Percentiles rank a stretch among this genome's conserved stretches.
Evolutionary conservation across 2,329 filamentous ascomycete genomes (phyloP).

Genomic region (Ascochyta pisi): DNA sequence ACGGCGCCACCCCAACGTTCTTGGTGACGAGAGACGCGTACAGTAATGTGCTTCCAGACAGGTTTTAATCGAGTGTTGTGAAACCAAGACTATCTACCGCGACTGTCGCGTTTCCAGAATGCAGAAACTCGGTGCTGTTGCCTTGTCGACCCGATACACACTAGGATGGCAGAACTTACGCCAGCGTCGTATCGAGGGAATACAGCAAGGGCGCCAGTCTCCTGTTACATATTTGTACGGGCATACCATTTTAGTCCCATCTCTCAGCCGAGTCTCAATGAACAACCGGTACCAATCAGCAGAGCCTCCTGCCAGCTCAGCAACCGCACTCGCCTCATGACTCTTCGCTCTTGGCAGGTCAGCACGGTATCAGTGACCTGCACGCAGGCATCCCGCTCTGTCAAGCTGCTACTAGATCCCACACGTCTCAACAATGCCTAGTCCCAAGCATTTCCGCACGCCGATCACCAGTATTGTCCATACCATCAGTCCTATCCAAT

Average conservation of each 20-base stretch:
- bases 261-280: background rate
- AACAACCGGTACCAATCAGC: background rate
- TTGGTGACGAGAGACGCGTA: background rate
- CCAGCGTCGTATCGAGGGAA: background rate
- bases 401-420: no score
- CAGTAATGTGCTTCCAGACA: no score
- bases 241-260: background rate
- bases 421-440: no score
- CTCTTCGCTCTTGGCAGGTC: background rate
- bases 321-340: background rate
- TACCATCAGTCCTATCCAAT: no score
- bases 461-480: no score
- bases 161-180: background rate
- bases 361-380: background rate
- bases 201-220: background rate
- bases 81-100: no score
- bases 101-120: background rate
- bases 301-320: constrained; percentile 2
- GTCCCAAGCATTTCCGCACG: no score
- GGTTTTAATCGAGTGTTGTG: no score
- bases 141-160: background rate
- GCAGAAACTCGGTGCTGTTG: background rate
- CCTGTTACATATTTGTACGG: background rate
- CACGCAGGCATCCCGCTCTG: background rate
- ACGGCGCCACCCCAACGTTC: background rate